Evolutionary conservation across 768 basidiomycete species (phyloP).

Genomic region (Mycena chlorophos): DNA sequence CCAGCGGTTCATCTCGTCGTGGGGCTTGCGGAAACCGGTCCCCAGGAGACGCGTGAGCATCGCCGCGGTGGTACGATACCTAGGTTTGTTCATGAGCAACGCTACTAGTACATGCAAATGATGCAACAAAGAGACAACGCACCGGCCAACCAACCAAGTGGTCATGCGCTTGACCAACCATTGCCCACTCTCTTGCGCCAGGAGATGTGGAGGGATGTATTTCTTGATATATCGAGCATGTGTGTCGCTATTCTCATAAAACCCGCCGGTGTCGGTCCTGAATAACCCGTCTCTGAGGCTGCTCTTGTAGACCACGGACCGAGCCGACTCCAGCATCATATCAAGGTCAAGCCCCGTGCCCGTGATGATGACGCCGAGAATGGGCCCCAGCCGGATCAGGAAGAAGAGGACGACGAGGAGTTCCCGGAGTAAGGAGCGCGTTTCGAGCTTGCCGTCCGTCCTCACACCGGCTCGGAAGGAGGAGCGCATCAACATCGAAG

Average conservation of each 20-base stretch:
- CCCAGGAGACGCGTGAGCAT: neutral
- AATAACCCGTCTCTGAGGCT: neutral
- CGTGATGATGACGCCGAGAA: neutral
- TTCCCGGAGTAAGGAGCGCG: neutral
- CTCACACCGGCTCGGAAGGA: neutral
- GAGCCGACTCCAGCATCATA: neutral
- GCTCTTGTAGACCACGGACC: neutral
- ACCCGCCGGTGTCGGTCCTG: neutral
- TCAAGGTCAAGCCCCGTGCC: neutral
- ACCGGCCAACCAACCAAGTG: neutral
- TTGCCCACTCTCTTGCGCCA: neutral
- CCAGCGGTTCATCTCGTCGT: neutral
- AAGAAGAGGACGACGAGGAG: neutral
- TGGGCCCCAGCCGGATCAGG: neutral
- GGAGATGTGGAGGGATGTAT: neutral
- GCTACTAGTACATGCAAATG: neutral
- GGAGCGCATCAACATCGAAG: neutral
- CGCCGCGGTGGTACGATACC: neutral
- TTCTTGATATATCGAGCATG: neutral
- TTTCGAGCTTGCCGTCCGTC: neutral
- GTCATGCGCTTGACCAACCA: neutral
- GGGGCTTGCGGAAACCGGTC: neutral
- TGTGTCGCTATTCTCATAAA: neutral
- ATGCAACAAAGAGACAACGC: neutral
- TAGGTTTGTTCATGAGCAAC: neutral